Base-by-base conservation (phyloP, 768 basidiomycete species). In the Floccularia luteovirens region DNA sequence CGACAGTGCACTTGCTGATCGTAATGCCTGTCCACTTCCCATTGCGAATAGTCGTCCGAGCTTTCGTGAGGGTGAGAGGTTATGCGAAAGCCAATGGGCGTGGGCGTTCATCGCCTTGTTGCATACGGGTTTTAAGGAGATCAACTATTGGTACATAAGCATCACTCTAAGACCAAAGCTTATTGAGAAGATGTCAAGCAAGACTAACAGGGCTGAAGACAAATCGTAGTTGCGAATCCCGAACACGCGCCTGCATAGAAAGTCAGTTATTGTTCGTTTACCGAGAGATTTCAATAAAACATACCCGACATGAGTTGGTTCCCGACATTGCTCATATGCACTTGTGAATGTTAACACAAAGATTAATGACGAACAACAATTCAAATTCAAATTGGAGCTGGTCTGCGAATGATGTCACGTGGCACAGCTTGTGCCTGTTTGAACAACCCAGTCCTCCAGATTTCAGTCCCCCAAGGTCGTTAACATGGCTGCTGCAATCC, bases 41-140 rank as follows among this genome's bases (percentile, higher is more conserved):
- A 22, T 19, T 24, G 20, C 24, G 21, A 11, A 34, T 11, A 19
- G 16, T 17, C 33, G 33, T 14, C 11, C 20, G 8, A 11, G 33
- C 10, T 10, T 11, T 34, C 11, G 20, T 19, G 17, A 10, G 20
- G 8, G 11, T 34, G 10, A 19, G 22, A 37, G 11, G 12, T 17
- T 22, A 37, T 37, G 17, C 20, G 20, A 10, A 22, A 8, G 14
- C 10, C 27, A 10, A 8, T 30, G 27, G 27, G 27, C 27, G 10
- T 14, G 27, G 10, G 14, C 10, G 14, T 10, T 72, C 72, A 58
- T 86, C 82, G 39, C 79, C 78, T 59, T 92, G 90, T 56, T 93
- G 91, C 48, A 92, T 54, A 34, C 91, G 74, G n/a, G 92, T 94
- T 63, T 96, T 96, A 48, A 96, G 60, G 17, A 94, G 66, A 63